Conservation (phyloP, 768 basidiomycete genomes). For the Leucocoprinus sp. region DNA sequence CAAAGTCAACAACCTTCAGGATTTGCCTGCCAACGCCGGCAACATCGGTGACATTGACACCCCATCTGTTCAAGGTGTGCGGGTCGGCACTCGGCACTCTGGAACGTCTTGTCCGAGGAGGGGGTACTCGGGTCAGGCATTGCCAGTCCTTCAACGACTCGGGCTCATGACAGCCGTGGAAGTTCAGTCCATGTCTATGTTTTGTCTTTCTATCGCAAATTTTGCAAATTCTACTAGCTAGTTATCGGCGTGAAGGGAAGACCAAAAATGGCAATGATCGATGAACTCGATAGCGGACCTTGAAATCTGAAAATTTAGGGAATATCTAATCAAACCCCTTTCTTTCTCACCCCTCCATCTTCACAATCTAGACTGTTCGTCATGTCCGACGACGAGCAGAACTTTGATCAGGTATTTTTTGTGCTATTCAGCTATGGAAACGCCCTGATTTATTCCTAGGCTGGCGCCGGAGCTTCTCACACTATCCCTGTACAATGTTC, state of each 20-base stretch:
- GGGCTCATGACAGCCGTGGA: no score
- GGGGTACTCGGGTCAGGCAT: no score
- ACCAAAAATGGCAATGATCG: conserved; percentile 12
- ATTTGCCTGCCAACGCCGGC: no score
- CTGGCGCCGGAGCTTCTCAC: conserved; percentile 63
- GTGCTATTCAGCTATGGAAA: conserved; percentile 7
- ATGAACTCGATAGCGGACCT: conserved; percentile 20
- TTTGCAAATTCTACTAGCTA: neutral
- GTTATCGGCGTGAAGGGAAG: neutral
- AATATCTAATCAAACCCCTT: conserved; percentile 12
- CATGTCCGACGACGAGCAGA: conserved; percentile 88
- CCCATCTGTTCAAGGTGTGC: no score
- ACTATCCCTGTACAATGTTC: conserved; percentile 94
- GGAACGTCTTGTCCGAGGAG: no score
- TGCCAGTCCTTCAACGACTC: no score
- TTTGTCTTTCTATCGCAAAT: neutral
- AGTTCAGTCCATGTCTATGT: no score
- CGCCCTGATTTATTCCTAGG: conserved; percentile 29
- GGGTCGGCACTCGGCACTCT: no score
- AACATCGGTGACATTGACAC: no score
- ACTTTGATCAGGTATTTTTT: conserved; percentile 66
- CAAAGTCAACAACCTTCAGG: no score
- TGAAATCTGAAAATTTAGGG: conserved; percentile 30
- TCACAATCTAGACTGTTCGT: conserved; percentile 21
- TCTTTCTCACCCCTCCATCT: conserved; percentile 7